These are phyloP conservation scores for Astragalus glycyphyllos DNA, from an alignment of 306 rosid species.

Conservation along the genomic window DNA sequence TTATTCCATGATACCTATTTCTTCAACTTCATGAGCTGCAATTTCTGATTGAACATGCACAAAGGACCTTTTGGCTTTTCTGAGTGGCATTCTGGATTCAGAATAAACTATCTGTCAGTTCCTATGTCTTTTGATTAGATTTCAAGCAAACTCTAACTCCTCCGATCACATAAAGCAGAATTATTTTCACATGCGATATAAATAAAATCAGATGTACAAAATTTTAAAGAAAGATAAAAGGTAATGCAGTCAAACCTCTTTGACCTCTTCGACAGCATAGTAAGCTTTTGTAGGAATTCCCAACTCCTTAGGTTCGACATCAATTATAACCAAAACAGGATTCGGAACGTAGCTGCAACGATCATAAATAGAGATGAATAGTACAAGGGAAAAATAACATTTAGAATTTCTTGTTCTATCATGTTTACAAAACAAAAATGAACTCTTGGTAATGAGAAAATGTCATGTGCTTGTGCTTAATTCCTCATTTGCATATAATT, in stretches of 20 bases:
- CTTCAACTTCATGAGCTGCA: slow-evolving; percentile 95
- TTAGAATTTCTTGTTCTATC: not conserved
- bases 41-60: slow-evolving; percentile 88
- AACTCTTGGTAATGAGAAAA: slow-evolving; percentile 10
- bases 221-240: slow-evolving; percentile 2
- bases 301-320: slow-evolving; percentile 87
- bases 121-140: not conserved
- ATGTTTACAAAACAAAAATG: not conserved
- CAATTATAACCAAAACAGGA: slow-evolving; percentile 90
- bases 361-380: not conserved
- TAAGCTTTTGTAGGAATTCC: slow-evolving; percentile 97
- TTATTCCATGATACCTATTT: slow-evolving; percentile 68
- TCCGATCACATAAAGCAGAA: slow-evolving; percentile 11
- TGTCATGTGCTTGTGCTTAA: not conserved
- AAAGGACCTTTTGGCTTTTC: slow-evolving; percentile 85
- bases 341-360: slow-evolving; percentile 75
- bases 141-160: slow-evolving; percentile 33
- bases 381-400: slow-evolving; percentile 5
- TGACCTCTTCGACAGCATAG: slow-evolving; percentile 88
- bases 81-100: slow-evolving; percentile 82
- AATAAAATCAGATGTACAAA: not conserved
- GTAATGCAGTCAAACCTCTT: slow-evolving; percentile 57
- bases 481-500: not conserved
- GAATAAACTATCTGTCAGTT: slow-evolving; percentile 35
- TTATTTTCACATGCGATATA: not conserved